These are phyloP conservation scores for Neofusicoccum ribis DNA, from an alignment of 2,329 filamentous ascomycete genomes.

Conservation along the genomic window DNA sequence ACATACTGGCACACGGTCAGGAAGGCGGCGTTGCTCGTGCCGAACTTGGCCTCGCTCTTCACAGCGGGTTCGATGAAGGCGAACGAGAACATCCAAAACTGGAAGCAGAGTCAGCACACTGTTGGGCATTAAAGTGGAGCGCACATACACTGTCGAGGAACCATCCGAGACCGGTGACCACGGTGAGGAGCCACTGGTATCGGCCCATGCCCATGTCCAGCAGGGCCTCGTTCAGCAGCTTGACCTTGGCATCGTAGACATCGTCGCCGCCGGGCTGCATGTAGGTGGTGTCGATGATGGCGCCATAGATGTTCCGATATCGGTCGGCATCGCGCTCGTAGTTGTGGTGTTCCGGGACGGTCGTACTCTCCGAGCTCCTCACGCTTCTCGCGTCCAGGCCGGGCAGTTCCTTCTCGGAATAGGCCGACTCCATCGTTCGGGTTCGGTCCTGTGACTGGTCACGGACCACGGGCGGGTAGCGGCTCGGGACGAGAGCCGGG, in stretches of 20 bases:
- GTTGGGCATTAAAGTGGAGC: background rate
- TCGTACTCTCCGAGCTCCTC: background rate
- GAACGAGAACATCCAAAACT: slow-evolving; percentile 19
- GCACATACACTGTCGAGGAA: slow-evolving; percentile 21
- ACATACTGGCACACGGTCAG: slow-evolving; percentile 18
- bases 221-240: slow-evolving; percentile 22
- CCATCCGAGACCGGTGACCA: slow-evolving; percentile 22
- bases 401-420: background rate
- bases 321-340: slow-evolving; percentile 4
- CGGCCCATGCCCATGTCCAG: slow-evolving; percentile 23
- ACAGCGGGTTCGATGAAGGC: slow-evolving; percentile 12
- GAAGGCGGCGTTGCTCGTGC: slow-evolving; percentile 2
- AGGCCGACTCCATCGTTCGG: slow-evolving; percentile 2
- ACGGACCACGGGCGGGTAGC: background rate
- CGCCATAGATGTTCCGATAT: slow-evolving; percentile 10
- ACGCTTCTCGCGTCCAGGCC: background rate
- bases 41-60: slow-evolving; percentile 15
- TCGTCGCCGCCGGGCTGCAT: slow-evolving; percentile 18
- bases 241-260: slow-evolving; percentile 22
- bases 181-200: slow-evolving; percentile 21
- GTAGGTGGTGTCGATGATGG: background rate
- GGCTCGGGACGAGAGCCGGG: background rate
- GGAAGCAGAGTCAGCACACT: background rate
- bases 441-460: background rate
- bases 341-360: background rate